Percentiles rank a stretch among this genome's conserved stretches.
Evolutionary conservation across 2,329 filamentous ascomycete species (phyloP).

Genomic region (Colletotrichum lentis): DNA sequence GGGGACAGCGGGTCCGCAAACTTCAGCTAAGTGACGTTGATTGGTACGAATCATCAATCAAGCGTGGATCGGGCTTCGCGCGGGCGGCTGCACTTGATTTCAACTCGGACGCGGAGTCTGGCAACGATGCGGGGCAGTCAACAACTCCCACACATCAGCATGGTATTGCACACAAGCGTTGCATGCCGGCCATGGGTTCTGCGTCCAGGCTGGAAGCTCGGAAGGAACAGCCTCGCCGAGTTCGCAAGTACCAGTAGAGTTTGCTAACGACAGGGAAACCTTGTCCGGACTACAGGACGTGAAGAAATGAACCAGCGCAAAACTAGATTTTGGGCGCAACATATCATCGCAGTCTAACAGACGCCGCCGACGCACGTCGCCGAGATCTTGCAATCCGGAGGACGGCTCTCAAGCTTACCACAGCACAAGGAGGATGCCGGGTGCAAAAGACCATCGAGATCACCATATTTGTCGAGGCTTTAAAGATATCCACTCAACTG

Average conservation of each 20-base stretch:
- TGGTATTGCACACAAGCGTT: constrained; percentile 17
- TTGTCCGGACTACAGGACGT: constrained; percentile 29
- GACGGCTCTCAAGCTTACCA: constrained; percentile 1
- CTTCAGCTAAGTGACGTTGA: constrained; percentile 96
- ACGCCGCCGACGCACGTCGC: not conserved
- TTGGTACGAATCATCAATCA: constrained; percentile 70
- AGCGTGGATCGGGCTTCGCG: constrained; percentile 25
- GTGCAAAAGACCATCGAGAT: constrained; percentile 4
- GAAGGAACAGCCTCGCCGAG: constrained; percentile 9
- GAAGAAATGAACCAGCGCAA: constrained; percentile 10
- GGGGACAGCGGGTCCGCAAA: constrained; percentile 84
- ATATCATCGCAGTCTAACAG: constrained; percentile 1
- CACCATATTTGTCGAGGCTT: not conserved
- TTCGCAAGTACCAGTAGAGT: constrained; percentile 13
- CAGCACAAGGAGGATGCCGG: not conserved
- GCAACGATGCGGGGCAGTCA: constrained; percentile 12
- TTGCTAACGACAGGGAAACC: constrained; percentile 28
- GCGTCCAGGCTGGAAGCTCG: constrained; percentile 2
- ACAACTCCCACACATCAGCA: constrained; percentile 6
- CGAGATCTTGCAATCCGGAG: not conserved
- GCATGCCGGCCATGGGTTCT: constrained; percentile 15
- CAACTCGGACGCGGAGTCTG: constrained; percentile 2
- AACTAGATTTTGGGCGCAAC: constrained; percentile 15
- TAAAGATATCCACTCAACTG: not conserved
- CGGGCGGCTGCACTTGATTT: not conserved